Evolutionary conservation across 2,329 filamentous ascomycete genomes (phyloP).

Genomic region (Dothistroma septosporum): DNA sequence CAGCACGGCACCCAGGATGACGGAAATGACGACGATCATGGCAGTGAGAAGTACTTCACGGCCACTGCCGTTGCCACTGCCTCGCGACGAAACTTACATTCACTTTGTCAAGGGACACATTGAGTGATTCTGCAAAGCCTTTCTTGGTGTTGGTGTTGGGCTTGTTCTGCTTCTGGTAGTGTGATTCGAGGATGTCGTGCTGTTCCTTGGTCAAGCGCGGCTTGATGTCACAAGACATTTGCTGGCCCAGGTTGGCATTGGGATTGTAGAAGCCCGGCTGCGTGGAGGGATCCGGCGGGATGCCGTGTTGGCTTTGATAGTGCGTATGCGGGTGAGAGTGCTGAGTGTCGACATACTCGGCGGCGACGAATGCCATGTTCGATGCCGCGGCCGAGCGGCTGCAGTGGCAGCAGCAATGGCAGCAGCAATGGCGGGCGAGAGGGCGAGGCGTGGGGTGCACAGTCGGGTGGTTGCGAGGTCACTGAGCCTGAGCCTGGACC

Average conservation of each 20-base stretch:
- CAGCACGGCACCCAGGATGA: neutral
- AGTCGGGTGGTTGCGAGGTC: neutral
- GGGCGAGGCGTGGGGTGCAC: neutral
- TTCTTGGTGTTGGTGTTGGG: constrained; percentile 50
- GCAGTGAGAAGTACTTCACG: neutral
- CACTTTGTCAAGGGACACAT: constrained; percentile 51
- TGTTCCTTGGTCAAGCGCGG: constrained; percentile 52
- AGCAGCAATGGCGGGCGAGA: neutral
- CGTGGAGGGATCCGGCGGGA: constrained; percentile 9
- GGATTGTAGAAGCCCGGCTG: constrained; percentile 18
- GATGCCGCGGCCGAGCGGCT: neutral
- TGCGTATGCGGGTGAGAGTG: constrained; percentile 13
- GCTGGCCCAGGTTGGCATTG: constrained; percentile 18
- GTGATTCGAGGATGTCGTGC: constrained; percentile 49
- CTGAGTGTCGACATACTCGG: constrained; percentile 12
- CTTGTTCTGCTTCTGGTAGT: constrained; percentile 48
- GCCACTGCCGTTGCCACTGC: neutral
- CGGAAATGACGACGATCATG: neutral
- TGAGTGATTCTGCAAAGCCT: constrained; percentile 45
- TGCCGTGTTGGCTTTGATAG: constrained; percentile 9
- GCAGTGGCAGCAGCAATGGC: too few relatives aligned
- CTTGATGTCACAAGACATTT: constrained; percentile 44
- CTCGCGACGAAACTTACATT: constrained; percentile 42
- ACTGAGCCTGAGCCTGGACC: neutral
- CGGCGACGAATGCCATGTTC: constrained; percentile 22